Evolutionary conservation across 164 flowering plant genomes (phyloP), one percentile per base, ranked within the genome.

Genomic region (Warburgia ugandensis): DNA sequence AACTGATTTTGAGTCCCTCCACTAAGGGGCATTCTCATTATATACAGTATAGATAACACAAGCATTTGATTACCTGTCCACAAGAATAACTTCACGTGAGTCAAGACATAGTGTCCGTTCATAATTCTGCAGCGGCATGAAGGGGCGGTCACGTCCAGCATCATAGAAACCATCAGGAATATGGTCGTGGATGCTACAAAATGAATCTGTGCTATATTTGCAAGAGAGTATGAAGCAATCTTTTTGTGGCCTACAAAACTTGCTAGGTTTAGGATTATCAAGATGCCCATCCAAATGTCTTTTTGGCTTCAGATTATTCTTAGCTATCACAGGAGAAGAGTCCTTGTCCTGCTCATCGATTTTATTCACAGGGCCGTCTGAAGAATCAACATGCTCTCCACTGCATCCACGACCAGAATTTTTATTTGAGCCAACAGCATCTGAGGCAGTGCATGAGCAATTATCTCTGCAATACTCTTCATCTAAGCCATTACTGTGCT

Each of bases 101-200:
- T 76, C 75, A 43, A 72, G 71, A 52, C 67, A 72, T 45, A 68
- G 45, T 55, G 54, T 63, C 52, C 77, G 56, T 56, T 92, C 97
- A 73, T 84, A 92, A 54, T 54, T 70, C 26, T 54, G 53, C 25
- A 88, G 59, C 14, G 83, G 63, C 91, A 75, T 73, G 51, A 88
- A 92, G 39, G 99, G 94, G 2, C 89, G 72, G 63, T 82, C 95
- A 50, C 95, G 86, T 5, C 99, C 99, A 5, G 94, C 94, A 73
- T 92, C 99, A 77, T 84, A 92, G 65, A 92, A 92, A 3, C 99
- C 97, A 75, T 92, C 99, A 42, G 86, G 79, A 33, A 92, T 61
- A 61, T 36, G 66, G 65, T 92, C 99, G 50, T 74, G 71, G 53
- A 56, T 52, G 58, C 87, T 55, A 64, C 96, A 92, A 45, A 76